Base-by-base conservation (phyloP, 108 stramenopile genomes). In the Fragilaria radians region DNA sequence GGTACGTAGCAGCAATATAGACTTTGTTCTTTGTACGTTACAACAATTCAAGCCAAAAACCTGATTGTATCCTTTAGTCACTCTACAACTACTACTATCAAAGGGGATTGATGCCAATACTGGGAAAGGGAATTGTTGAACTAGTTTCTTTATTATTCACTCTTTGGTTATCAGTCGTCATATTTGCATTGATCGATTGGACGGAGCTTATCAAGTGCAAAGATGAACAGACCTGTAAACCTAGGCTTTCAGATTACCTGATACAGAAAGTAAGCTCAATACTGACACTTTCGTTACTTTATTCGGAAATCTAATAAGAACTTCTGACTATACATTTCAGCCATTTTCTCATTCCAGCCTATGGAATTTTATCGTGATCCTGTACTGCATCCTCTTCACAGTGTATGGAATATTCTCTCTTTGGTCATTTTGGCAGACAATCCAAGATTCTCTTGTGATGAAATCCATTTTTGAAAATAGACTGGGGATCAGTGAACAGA, bases 161-260 rank as follows among this genome's bases (percentile, higher is more conserved):
- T 21, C 70, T 98, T 25, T 74, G 77, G 68, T 68, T 94, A 2
- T 88, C 88, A 1, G 68, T 91, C n/a, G 71, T 94, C 32, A 54
- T 98, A 36, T 75, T 94, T 48, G 88, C 82, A 0, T 87, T 81
- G 57, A 70, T 98, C 28, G 90, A 98, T 62, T 98, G 95, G 95
- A 62, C 31, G 9, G 69, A 68, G 45, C 60, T 98, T 30, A 48
- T 74, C 9, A 68, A 61, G 4, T 98, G 97, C 61, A 70, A 69
- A 17, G 96, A 96, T 59, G 93, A 95, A 68, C 65, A 66, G 11
- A 78, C 78, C 0, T 98, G 97, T 66, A 57, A 66, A 17, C 59
- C 78, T 0, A 50, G 71, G 25, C 59, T 45, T 70, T 57, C 62
- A 65, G 3, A 53, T 56, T 46, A 34, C 34, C 19, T 71, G 30